Evolutionary conservation across 495 filamentous ascomycete genomes (phyloP).

Genomic region (Penicillium subrubescens): DNA sequence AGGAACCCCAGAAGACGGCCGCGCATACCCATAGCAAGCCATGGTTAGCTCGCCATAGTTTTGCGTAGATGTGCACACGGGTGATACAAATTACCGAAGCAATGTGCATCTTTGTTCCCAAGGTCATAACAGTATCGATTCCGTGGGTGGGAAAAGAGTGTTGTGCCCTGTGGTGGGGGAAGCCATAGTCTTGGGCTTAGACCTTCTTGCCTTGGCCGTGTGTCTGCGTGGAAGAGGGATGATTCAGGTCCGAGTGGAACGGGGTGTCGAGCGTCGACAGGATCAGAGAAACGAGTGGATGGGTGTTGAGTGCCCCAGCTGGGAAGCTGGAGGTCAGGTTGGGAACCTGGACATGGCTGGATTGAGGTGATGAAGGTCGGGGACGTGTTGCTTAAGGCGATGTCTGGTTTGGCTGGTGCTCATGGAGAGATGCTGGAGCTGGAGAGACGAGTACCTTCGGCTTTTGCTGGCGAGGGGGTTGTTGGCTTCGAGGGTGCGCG

Average conservation of each 20-base stretch:
- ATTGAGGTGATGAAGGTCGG: not conserved
- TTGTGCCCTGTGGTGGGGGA: conserved; percentile 6
- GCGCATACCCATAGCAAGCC: conserved; percentile 18
- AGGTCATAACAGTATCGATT: conserved; percentile 1
- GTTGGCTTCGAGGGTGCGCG: conserved; percentile 23
- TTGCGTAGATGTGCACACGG: conserved; percentile 7
- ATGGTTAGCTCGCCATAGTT: conserved; percentile 18
- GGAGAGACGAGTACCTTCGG: conserved; percentile 31
- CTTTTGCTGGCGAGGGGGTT: conserved; percentile 7
- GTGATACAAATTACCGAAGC: not conserved
- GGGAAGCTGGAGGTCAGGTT: not conserved
- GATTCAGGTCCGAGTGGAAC: conserved; percentile 4
- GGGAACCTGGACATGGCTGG: not conserved
- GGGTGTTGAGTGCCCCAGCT: conserved; percentile 1
- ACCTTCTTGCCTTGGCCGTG: conserved; percentile 25
- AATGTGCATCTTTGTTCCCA: not conserved
- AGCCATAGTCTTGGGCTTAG: conserved; percentile 12
- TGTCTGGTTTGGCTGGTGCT: not conserved
- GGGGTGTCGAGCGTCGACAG: not conserved
- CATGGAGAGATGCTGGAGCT: not conserved
- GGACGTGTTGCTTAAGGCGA: not conserved
- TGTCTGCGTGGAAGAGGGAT: conserved; percentile 26
- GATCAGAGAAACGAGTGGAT: not conserved
- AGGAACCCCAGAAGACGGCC: conserved; percentile 50
- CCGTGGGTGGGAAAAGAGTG: not conserved